phyloP scores from a whole-genome alignment of 2,329 filamentous ascomycete species.

The Aspergillus pseudotamarii region DNA sequence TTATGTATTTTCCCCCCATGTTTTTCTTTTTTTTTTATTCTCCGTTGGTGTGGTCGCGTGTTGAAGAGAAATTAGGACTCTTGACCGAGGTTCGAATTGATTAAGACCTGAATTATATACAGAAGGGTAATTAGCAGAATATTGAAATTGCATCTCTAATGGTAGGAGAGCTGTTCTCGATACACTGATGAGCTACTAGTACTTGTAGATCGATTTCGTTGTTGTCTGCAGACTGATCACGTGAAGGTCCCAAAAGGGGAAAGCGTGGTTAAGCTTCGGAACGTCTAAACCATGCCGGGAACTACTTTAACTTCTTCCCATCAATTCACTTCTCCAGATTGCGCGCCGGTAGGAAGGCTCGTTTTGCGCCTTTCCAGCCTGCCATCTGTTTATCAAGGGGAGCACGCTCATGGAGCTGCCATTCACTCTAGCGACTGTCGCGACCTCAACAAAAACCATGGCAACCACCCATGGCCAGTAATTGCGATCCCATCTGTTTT shows the following conservation, averaged over 20 bases:
- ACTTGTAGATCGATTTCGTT: not conserved
- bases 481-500: constrained; percentile 17
- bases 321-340: constrained; percentile 8
- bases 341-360: constrained; percentile 5
- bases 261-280: not conserved
- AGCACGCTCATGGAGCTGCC: constrained; percentile 15
- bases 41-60: not conserved
- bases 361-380: not conserved
- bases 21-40: not conserved
- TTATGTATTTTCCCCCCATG: not conserved
- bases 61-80: not conserved
- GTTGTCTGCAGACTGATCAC: not conserved
- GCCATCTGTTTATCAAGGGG: not conserved
- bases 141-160: not conserved
- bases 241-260: not conserved
- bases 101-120: not conserved
- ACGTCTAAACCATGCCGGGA: constrained; percentile 1
- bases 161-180: not conserved
- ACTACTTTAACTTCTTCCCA: constrained; percentile 5
- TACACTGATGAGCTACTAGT: not conserved
- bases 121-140: not conserved
- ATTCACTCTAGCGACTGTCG: constrained; percentile 12
- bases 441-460: constrained; percentile 15
- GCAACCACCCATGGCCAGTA: constrained; percentile 18
- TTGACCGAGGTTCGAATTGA: not conserved